A percentile compares a stretch with the other conserved stretches of the same genome.
Conservation (phyloP, 495 filamentous ascomycete species). For the Cercophora newfieldiana region DNA sequence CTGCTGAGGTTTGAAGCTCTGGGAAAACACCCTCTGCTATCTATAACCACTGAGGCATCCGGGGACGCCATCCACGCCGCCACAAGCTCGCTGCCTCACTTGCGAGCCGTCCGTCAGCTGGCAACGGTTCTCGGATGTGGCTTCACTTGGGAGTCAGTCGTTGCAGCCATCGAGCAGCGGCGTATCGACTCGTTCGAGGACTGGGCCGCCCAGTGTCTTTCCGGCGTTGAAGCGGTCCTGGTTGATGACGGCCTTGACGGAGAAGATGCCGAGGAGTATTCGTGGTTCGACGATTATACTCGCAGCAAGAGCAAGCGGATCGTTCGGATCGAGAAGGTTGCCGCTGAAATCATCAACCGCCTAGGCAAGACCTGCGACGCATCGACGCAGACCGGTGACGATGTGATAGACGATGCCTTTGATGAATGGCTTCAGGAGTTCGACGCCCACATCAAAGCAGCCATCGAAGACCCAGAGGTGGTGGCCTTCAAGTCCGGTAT, state of each 20-base stretch:
- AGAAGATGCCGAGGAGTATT: constrained; percentile 58
- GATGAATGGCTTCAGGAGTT: constrained; percentile 35
- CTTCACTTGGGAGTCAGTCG: constrained; percentile 62
- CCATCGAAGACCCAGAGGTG: constrained; percentile 64
- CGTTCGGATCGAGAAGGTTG: constrained; percentile 79
- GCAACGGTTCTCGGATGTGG: constrained; percentile 61
- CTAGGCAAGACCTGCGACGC: constrained; percentile 34
- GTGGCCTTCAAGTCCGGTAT: constrained; percentile 73
- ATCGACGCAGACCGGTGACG: constrained; percentile 12
- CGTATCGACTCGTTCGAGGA: constrained; percentile 56
- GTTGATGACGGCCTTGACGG: constrained; percentile 75
- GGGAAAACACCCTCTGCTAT: constrained; percentile 57
- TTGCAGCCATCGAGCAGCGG: constrained; percentile 56
- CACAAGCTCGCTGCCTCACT: constrained; percentile 62
- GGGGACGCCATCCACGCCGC: constrained; percentile 62
- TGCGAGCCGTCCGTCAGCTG: constrained; percentile 71
- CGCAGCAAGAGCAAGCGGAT: constrained; percentile 67
- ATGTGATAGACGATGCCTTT: constrained; percentile 34
- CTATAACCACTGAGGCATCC: constrained; percentile 74
- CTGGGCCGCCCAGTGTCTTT: constrained; percentile 64
- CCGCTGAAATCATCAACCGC: constrained; percentile 60
- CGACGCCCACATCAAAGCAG: constrained; percentile 46
- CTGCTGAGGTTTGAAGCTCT: constrained; percentile 42
- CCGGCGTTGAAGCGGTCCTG: constrained; percentile 73
- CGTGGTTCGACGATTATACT: constrained; percentile 72